Base-by-base conservation (phyloP, 139 green algal species). In the Tetratostichococcus sp. region DNA sequence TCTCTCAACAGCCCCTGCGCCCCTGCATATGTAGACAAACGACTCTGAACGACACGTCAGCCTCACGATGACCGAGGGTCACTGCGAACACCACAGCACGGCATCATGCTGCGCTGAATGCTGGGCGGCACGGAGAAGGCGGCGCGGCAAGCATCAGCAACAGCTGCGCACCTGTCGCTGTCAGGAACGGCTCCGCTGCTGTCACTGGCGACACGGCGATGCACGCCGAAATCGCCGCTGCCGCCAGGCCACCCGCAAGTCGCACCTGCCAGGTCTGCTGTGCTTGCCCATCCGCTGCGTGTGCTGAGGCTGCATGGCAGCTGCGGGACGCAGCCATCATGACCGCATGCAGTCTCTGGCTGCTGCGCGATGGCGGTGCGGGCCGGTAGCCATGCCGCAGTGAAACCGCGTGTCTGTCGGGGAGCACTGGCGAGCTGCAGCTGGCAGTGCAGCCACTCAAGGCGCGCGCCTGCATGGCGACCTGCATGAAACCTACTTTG, bases 1-100 rank as follows among this genome's bases (percentile, higher is more conserved):
- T 92, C 82, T 2, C 83, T 90, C 30, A 97, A 80, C 3, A 85
- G 71, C 2, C 92, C 92, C 32, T 77, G 80, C 2, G 82, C 88
- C 34, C 87, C 87, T 79, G 80, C 80, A 30, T 31, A 73, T 19
- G 66, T 43, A 23, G 81, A 70, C 58, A 6, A 50, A 50, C 6
- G 11, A 50, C 39, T 21, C 8, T 11, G 6, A 6, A 50, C 11
- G 39, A 6, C 39, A 21, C 39, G 6, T n/a, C n/a, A n/a, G n/a
- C n/a, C n/a, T n/a, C n/a, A n/a, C n/a, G n/a, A n/a, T n/a, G n/a
- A n/a, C n/a, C n/a, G n/a, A n/a, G n/a, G n/a, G n/a, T n/a, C n/a
- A n/a, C n/a, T n/a, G n/a, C n/a, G n/a, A n/a, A n/a, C n/a, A n/a
- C n/a, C n/a, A n/a, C n/a, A n/a, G n/a, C n/a, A n/a, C n/a, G n/a